Conservation (phyloP, 2,329 filamentous ascomycete species). For the Fonsecaea erecta region DNA sequence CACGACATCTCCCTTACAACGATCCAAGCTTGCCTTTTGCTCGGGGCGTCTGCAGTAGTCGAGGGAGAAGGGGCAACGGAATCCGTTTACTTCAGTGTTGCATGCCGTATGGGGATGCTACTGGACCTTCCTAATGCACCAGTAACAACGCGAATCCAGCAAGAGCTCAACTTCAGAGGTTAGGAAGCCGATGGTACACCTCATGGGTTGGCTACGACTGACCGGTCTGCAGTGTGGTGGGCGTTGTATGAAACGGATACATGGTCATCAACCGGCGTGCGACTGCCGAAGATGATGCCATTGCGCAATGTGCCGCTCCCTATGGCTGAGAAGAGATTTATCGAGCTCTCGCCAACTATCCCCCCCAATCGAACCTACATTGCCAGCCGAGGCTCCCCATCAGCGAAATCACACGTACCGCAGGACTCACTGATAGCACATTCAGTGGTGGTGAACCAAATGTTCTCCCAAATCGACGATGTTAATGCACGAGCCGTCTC, state of each 20-base stretch:
- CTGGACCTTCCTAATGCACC: constrained; percentile 45
- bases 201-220: constrained; percentile 48
- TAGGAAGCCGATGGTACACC: constrained; percentile 51
- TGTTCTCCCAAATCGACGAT: constrained; percentile 50
- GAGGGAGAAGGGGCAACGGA: constrained; percentile 42
- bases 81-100: constrained; percentile 47
- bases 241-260: constrained; percentile 37
- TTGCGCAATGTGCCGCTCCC: not conserved
- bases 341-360: not conserved
- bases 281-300: constrained; percentile 1
- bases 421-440: not conserved
- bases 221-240: constrained; percentile 43
- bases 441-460: constrained; percentile 20
- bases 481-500: constrained; percentile 44
- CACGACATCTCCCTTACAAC: constrained; percentile 47
- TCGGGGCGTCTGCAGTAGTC: constrained; percentile 46
- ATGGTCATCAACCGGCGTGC: not conserved
- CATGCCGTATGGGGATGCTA: constrained; percentile 45
- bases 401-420: not conserved
- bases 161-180: constrained; percentile 45
- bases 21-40: constrained; percentile 48
- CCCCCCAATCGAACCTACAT: not conserved
- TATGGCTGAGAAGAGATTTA: not conserved
- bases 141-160: constrained; percentile 39
- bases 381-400: not conserved